Evolutionary conservation across 1,284 basidiomycete genomes (phyloP).

Genomic region (Heterobasidion parviporum): DNA sequence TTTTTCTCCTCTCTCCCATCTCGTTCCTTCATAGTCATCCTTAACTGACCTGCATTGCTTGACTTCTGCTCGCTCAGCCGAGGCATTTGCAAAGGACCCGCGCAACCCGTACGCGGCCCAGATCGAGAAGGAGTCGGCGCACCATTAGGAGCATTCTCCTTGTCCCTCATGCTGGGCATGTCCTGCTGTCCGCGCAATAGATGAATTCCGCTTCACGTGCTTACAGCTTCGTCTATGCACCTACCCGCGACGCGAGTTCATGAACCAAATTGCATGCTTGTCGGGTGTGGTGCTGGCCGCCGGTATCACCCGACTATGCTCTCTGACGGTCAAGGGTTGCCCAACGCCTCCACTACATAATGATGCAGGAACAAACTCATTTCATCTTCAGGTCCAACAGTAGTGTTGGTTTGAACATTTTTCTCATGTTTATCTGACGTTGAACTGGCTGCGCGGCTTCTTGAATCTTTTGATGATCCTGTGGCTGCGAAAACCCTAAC

Average conservation of each 20-base stretch:
- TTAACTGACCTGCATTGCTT: not conserved
- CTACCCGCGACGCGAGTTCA: not conserved
- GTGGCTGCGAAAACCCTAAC: too few relatives aligned
- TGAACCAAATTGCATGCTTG: too few relatives aligned
- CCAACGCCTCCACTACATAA: too few relatives aligned
- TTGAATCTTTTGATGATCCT: too few relatives aligned
- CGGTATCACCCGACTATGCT: not conserved
- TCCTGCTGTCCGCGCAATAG: not conserved
- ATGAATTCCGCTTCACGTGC: not conserved
- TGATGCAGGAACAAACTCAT: too few relatives aligned
- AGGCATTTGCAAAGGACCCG: slow-evolving; percentile 60
- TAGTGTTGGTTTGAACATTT: not conserved
- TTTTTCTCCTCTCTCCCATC: not conserved
- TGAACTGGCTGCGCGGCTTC: too few relatives aligned
- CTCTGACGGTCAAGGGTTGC: not conserved
- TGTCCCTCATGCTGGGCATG: not conserved
- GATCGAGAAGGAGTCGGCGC: slow-evolving; percentile 43
- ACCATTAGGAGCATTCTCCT: not conserved
- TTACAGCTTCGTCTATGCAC: not conserved
- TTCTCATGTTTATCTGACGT: not conserved
- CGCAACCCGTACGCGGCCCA: slow-evolving; percentile 75
- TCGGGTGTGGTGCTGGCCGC: too few relatives aligned
- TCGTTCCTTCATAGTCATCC: slow-evolving; percentile 1
- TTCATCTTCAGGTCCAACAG: not conserved
- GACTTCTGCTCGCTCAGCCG: slow-evolving; percentile 32